Evolutionary conservation across 352 stramenopile species (phyloP).

Genomic region (Thalassiosira exigua): DNA sequence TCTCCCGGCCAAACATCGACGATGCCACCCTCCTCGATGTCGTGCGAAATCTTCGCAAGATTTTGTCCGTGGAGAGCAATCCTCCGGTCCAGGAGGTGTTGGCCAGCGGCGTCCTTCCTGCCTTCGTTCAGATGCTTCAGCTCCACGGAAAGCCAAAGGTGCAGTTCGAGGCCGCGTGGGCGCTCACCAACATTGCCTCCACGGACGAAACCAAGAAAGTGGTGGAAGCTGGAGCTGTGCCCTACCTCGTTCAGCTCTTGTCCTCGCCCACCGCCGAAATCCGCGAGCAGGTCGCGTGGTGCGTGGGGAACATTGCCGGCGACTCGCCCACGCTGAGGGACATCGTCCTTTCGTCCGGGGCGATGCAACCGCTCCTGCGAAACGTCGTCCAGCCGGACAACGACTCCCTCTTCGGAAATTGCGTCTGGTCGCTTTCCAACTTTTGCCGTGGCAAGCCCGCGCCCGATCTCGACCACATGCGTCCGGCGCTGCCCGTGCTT

Average conservation of each 20-base stretch:
- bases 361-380: conserved; percentile 79
- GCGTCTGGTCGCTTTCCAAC: conserved; percentile 97
- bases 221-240: conserved; percentile 91
- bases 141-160: conserved; percentile 88
- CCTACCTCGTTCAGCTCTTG: conserved; percentile 91
- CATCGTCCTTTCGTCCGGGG: conserved; percentile 50
- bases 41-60: conserved; percentile 69
- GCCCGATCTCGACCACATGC: conserved; percentile 89
- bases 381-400: conserved; percentile 89
- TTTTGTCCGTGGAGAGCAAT: conserved; percentile 88
- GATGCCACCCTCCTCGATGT: conserved; percentile 50
- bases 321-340: conserved; percentile 85
- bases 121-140: conserved; percentile 92
- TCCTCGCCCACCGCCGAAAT: conserved; percentile 88
- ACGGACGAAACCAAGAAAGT: conserved; percentile 90
- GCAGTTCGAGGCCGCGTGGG: conserved; percentile 98
- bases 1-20: conserved; percentile 40
- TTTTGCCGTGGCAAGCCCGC: conserved; percentile 93
- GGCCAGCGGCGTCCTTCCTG: conserved; percentile 90
- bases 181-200: conserved; percentile 95
- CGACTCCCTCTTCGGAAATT: conserved; percentile 92
- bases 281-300: conserved; percentile 92
- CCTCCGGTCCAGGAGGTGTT: conserved; percentile 96
- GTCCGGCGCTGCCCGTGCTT: conserved; percentile 89
- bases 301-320: conserved; percentile 96